phyloP scores from a whole-genome alignment of 208 protist species.

The Acanthamoeba culbertsoni region DNA sequence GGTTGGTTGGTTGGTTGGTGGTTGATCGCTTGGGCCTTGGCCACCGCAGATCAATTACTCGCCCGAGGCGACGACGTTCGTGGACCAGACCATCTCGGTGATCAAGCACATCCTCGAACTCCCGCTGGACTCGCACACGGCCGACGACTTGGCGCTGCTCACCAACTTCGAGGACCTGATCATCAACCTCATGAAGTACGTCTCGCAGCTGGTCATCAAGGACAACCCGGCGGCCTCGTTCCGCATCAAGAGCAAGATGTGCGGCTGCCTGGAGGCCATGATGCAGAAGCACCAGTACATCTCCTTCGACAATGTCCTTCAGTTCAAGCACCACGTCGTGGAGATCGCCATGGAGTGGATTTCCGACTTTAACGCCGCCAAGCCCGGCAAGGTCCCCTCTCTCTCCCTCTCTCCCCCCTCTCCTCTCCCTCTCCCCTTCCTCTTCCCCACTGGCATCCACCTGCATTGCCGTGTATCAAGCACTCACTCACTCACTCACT shows the following conservation, averaged over 20 bases:
- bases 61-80: slow-evolving; percentile 52
- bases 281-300: slow-evolving; percentile 70
- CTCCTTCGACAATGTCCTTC: slow-evolving; percentile 66
- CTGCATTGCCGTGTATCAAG: too few relatives aligned
- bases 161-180: slow-evolving; percentile 72
- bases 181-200: slow-evolving; percentile 61
- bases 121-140: slow-evolving; percentile 51
- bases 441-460: background rate
- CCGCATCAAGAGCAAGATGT: slow-evolving; percentile 75
- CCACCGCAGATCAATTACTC: slow-evolving; percentile 62
- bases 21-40: too few relatives aligned
- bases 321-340: slow-evolving; percentile 69
- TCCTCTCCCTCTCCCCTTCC: background rate
- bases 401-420: background rate
- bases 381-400: background rate
- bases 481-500: too few relatives aligned
- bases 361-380: slow-evolving; percentile 57
- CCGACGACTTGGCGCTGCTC: slow-evolving; percentile 67
- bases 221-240: background rate
- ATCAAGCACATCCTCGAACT: slow-evolving; percentile 71
- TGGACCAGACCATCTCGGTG: slow-evolving; percentile 72
- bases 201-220: slow-evolving; percentile 57
- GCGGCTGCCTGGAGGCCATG: slow-evolving; percentile 63
- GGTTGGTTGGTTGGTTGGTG: too few relatives aligned
- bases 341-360: slow-evolving; percentile 77